Base-by-base conservation (phyloP, 345 rosid species). In the Aegle marmelos region DNA sequence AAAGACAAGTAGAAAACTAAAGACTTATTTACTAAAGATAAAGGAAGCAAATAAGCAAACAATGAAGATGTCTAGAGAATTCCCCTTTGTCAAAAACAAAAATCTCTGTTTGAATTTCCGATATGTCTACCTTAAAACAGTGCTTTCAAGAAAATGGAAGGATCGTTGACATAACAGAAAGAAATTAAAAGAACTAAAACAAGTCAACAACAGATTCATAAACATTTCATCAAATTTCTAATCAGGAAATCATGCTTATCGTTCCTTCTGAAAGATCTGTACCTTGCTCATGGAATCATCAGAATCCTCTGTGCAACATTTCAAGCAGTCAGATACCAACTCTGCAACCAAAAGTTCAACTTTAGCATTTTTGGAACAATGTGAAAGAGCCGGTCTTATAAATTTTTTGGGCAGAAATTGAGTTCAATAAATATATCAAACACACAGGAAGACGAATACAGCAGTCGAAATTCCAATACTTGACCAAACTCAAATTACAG, bases 251-350 rank as follows among this genome's bases (percentile, higher is more conserved):
- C 17, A 28, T 70, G 45, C 45, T 30, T 31, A 75, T 59, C 28
- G 22, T 31, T 59, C 53, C 57, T n/a, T 53, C n/a, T 68, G 13
- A 6, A 50, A 67, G 64, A 70, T 61, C 28, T 74, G 72, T 83
- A 92, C 99, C 98, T 96, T 94, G 83, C 91, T 92, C 70, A 79
- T 86, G 66, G 97, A 90, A 79, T 96, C 97, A 79, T 96, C 97
- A 19, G 95, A 87, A 75, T 94, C 99, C 87, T 96, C 98, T 4
- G 97, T 89, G 84, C 99, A 96, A 81, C 99, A 94, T 73, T 91
- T 94, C 86, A 91, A 79, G 88, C 99, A 96, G 79, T 94, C 98
- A 76, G 97, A 92, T 63, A 96, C 88, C 83, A 96, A 82, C 81
- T 92, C 97, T 96, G 97, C 89, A 85, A 76, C 78, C 53, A 85